Base-by-base conservation (phyloP, 805 yeast species). In the Metschnikowia corniflorae region DNA sequence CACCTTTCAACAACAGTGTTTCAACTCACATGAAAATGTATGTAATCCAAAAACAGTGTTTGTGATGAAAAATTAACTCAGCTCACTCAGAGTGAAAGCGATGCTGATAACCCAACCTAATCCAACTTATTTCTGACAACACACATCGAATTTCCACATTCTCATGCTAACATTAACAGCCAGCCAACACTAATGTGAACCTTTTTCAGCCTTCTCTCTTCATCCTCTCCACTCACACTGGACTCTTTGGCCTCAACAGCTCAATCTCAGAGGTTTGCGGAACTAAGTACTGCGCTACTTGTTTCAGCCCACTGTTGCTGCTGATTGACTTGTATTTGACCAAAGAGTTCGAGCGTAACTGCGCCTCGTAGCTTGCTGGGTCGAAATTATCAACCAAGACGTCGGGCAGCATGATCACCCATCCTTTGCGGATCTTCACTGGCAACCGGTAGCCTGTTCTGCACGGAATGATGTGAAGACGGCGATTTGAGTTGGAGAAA, bases 351-450 rank as follows among this genome's bases (percentile, higher is more conserved):
- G 53, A 34, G 33, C 53, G 47, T 24, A 68, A 41, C 27, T 65
- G 66, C 32, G 54, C 45, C 31, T 54, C 57, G 47, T 64, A 67
- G 19, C 47, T 47, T 5, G 28, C 35, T 0, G 68, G 63, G 31
- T 55, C 50, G 42, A 89, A 86, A 54, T 86, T 86, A 55, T 86
- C 77, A 20, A 86, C 53, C 47, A 86, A 58, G 3, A 83, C 77
- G 60, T 88, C 96, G 1, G 96, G 96, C 50, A 88, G 74, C 72
- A 86, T 68, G 7, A 88, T 75, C 4, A 86, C 93, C 97, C 97
- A 89, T 5, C 97, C 97, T 7, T 78, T 80, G 53, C 96, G 76
- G 42, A 77, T 57, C 44, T 71, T 73, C 14, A 83, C 75, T 21
- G 84, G 82, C 23, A 73, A 74, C 25, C 81, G 73, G 44, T 68